Base-by-base conservation (phyloP, 2,329 filamentous ascomycete genomes). In the Graphiopsis chlorocephala region DNA sequence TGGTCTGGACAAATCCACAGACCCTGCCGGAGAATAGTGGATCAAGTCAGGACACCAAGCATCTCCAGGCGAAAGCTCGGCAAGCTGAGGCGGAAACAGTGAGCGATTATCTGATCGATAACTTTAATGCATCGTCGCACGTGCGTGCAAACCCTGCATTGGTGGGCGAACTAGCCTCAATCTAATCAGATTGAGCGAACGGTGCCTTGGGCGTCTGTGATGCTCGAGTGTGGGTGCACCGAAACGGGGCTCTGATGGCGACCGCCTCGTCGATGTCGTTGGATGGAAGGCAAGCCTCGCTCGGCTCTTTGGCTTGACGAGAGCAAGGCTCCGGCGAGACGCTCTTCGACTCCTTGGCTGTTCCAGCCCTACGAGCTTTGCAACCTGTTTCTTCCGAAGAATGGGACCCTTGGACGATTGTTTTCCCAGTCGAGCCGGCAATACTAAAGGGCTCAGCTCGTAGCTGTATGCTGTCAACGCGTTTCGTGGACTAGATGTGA, bases 101-200 rank as follows among this genome's bases (percentile, higher is more conserved):
- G 58, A 48, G 58, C 20, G 58, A 61, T 62, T 62, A 62, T 62
- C 60, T 42, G 60, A 62, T 62, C 45, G 60, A 62, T 62, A 62
- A 62, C 33, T 55, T 45, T 55, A 61, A 42, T 12, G 31, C 35
- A 61, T 53, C 47, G 47, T 53, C 59, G 47, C 59, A 61, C 59
- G 58, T 33, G 35, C 25, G 15, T 50, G 58, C 38, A 45, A 47
- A 57, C 17, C 31, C 20, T 57, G 53, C 53, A 56, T 28, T 23
- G 15, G 31, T n/a, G 29, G 29, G 31, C 55, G 33, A 29, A 20
- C 55, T 58, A 58, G 33, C 53, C 58, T 50, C 58, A 28, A 61
- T 61, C 58, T 61, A 45, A 61, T 61, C 50, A 61, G 56, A 59
- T 59, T 59, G 56, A 47, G 58, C 58, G 58, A 61, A 31, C 17